These are phyloP conservation scores for Nicotiana attenuata DNA, from an alignment of 257 asterid species.

Conservation along the genomic window DNA sequence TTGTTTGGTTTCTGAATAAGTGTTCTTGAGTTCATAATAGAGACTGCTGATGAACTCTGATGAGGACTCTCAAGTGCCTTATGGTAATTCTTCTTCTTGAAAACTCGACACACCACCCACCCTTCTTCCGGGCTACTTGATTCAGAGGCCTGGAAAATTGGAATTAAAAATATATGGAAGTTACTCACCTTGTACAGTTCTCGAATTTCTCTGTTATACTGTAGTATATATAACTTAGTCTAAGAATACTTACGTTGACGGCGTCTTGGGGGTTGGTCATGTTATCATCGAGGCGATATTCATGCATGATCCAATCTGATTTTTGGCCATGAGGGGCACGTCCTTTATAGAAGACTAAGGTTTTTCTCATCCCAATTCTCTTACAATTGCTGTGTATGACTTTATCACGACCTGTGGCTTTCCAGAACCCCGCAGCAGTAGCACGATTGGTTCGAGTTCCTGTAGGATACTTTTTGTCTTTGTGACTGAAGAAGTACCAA, in stretches of 20 bases:
- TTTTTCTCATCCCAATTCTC: constrained; percentile 82
- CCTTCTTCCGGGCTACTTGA: constrained; percentile 53
- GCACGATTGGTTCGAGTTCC: constrained; percentile 91
- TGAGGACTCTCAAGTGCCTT: constrained; percentile 52
- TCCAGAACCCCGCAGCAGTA: constrained; percentile 90
- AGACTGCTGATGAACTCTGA: constrained; percentile 16
- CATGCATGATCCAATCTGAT: constrained; percentile 96
- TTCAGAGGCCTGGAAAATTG: constrained; percentile 23
- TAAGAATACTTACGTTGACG: neutral
- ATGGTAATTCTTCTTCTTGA: constrained; percentile 94
- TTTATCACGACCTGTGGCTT: constrained; percentile 90
- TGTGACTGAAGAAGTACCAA: constrained; percentile 94
- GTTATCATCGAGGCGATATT: constrained; percentile 69
- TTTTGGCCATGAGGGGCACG: constrained; percentile 90
- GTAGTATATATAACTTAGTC: too few relatives aligned
- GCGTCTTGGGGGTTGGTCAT: neutral
- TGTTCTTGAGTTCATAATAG: constrained; percentile 17
- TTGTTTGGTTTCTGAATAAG: constrained; percentile 24
- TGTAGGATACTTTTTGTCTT: constrained; percentile 81
- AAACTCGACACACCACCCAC: constrained; percentile 95
- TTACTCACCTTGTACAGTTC: too few relatives aligned
- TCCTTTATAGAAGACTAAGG: constrained; percentile 78
- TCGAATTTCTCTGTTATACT: too few relatives aligned
- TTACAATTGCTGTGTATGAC: constrained; percentile 60
- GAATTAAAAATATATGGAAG: too few relatives aligned